Base-by-base conservation (phyloP, 148 eudicot species). In the Mesembryanthemum crystallinum region DNA sequence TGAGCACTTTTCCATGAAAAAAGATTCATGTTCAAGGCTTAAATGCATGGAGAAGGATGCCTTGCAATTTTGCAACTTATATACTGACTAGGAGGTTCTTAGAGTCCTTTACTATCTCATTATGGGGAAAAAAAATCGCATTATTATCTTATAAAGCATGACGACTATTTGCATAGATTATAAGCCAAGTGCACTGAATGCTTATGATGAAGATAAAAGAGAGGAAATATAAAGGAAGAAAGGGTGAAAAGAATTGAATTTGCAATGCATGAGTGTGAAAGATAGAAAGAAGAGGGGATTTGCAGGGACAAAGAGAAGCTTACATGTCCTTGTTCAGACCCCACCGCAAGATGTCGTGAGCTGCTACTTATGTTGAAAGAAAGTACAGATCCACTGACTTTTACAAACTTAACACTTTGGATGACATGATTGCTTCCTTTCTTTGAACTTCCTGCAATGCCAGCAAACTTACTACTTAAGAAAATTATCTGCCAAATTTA, bases 261-360 rank as follows among this genome's bases (percentile, higher is more conserved):
- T 20, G 18, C 4, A 45, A 67, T 2, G 55, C 55, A 64, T 52
- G 61, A 23, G 37, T 43, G 2, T 35, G 47, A 73, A 67, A 11
- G 74, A 67, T 60, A 33, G 23, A 42, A 71, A 2, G 58, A 21
- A 27, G 69, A 64, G 67, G 72, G 30, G n/a, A 45, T 45, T 37
- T 11, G 60, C 43, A 80, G 27, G n/a, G 8, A 23, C n/a, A 27
- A 21, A 20, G 43, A 51, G 39, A 74, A 64, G 47, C 98, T 82
- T 88, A 95, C 99, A 87, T 88, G 87, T 87, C 97, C 99, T 82
- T 88, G 86, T 67, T 91, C 96, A 67, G 94, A 85, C 8, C 99
- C 99, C 74, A 95, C 89, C 32, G 94, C 97, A 80, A 95, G 82
- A 78, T 84, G 89, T 69, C 78, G 87, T 60, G 85, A 73, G 79